A percentile compares a stretch with the other conserved stretches of the same genome.
Evolutionary conservation across 805 yeast species (phyloP).

Genomic region (Metschnikowia arizonensis): DNA sequence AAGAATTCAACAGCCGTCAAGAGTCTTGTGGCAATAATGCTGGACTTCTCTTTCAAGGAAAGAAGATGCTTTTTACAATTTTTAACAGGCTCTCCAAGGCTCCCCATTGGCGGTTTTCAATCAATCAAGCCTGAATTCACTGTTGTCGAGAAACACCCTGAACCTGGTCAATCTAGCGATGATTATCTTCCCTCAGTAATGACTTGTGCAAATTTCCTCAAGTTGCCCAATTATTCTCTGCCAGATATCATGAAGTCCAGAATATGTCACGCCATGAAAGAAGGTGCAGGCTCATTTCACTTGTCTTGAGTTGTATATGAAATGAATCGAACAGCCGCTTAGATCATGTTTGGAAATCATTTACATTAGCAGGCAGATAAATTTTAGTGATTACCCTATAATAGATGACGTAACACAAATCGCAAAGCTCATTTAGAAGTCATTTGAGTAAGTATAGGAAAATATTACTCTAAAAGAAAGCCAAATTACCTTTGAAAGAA

Average conservation of each 20-base stretch:
- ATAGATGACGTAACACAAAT: too few relatives aligned
- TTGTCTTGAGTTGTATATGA: slow-evolving; percentile 45
- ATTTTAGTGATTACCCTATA: background rate
- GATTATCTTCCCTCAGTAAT: slow-evolving; percentile 92
- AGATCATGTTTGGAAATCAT: background rate
- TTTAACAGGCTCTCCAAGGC: slow-evolving; percentile 86
- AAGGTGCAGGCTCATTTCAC: slow-evolving; percentile 85
- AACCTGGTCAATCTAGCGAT: slow-evolving; percentile 62
- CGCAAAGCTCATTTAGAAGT: background rate
- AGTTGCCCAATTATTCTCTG: slow-evolving; percentile 76
- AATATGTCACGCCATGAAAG: slow-evolving; percentile 67
- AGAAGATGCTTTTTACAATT: slow-evolving; percentile 78
- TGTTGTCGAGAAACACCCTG: slow-evolving; percentile 80
- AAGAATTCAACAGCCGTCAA: slow-evolving; percentile 63
- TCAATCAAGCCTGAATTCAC: slow-evolving; percentile 78
- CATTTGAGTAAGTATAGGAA: background rate
- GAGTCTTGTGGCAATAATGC: slow-evolving; percentile 58
- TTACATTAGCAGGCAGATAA: background rate
- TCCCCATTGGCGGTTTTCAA: slow-evolving; percentile 93
- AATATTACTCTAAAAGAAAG: background rate
- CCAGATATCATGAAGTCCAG: slow-evolving; percentile 55
- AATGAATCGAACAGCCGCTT: background rate
- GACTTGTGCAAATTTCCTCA: slow-evolving; percentile 96
- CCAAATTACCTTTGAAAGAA: background rate
- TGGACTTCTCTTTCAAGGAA: slow-evolving; percentile 48